phyloP scores from a whole-genome alignment of 2,329 filamentous ascomycete genomes.

The Arthrobotrys entomopaga region DNA sequence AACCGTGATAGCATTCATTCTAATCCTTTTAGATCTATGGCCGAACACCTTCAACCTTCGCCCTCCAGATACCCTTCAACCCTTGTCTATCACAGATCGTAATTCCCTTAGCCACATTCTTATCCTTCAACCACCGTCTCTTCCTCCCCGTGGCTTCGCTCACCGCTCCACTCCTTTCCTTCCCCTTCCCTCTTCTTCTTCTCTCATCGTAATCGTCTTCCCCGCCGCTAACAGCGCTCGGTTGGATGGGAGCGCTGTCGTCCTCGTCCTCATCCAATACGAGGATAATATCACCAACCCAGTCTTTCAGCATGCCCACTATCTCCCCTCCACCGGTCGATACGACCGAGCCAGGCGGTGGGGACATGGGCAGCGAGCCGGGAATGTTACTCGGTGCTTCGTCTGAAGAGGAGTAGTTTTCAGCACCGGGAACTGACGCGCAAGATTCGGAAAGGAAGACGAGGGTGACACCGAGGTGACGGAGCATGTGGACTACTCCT shows the following conservation, averaged over 20 bases:
- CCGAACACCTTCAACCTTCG: constrained; percentile 41
- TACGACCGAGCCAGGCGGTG: constrained; percentile 21
- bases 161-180: constrained; percentile 18
- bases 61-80: constrained; percentile 50
- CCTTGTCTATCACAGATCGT: constrained; percentile 51
- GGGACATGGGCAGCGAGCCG: constrained; percentile 40
- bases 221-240: constrained; percentile 48
- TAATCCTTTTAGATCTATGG: constrained; percentile 10
- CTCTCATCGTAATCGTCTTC: constrained; percentile 42
- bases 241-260: constrained; percentile 41
- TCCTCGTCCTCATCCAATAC: constrained; percentile 49
- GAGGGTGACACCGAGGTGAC: constrained; percentile 37
- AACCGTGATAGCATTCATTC: not conserved
- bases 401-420: constrained; percentile 36
- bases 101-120: constrained; percentile 33
- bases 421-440: constrained; percentile 29
- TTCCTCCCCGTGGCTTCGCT: constrained; percentile 41
- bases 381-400: constrained; percentile 29
- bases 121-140: constrained; percentile 53
- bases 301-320: constrained; percentile 37
- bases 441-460: constrained; percentile 53
- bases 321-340: constrained; percentile 44
- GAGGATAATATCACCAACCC: constrained; percentile 48
- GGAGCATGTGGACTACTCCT: constrained; percentile 50
- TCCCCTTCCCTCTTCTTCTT: constrained; percentile 39